These are phyloP conservation scores for Hericium erinaceus DNA, from an alignment of 768 basidiomycete species.

Conservation along the genomic window DNA sequence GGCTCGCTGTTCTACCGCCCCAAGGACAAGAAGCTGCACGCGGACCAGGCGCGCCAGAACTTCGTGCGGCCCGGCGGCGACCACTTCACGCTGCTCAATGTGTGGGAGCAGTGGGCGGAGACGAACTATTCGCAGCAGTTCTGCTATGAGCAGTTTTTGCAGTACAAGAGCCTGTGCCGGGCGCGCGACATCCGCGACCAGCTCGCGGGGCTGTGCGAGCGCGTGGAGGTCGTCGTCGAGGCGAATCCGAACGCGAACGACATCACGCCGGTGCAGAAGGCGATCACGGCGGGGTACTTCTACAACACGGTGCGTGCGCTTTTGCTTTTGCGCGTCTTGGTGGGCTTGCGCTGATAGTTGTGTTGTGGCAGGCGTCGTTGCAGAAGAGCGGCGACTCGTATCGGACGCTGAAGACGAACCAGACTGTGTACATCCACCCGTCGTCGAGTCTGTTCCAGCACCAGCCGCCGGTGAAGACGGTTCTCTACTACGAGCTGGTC, in stretches of 20 bases:
- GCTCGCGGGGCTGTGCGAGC: slow-evolving; percentile 89
- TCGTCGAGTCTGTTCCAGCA: slow-evolving; percentile 92
- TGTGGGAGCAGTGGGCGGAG: slow-evolving; percentile 99
- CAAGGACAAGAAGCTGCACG: slow-evolving; percentile 96
- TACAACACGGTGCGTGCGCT: slow-evolving; percentile 64
- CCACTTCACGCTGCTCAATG: slow-evolving; percentile 94
- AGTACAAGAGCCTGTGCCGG: slow-evolving; percentile 88
- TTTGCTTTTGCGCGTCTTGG: slow-evolving; percentile 23
- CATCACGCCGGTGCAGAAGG: slow-evolving; percentile 89
- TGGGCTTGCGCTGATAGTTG: background rate
- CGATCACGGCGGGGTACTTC: slow-evolving; percentile 91
- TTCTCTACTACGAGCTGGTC: slow-evolving; percentile 95
- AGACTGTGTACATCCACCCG: slow-evolving; percentile 95
- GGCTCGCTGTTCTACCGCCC: slow-evolving; percentile 93
- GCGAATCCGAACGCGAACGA: slow-evolving; percentile 90
- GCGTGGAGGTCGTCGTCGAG: slow-evolving; percentile 86
- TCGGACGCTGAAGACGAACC: slow-evolving; percentile 90
- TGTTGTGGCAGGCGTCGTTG: slow-evolving; percentile 57
- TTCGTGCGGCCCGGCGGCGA: slow-evolving; percentile 94
- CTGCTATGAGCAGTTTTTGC: slow-evolving; percentile 92
- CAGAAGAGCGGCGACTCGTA: slow-evolving; percentile 97
- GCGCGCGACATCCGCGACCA: slow-evolving; percentile 96
- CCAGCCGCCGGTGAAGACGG: slow-evolving; percentile 85
- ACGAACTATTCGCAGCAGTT: slow-evolving; percentile 96
- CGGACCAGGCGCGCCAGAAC: slow-evolving; percentile 95